Base-by-base conservation (phyloP, 371 early-diverging fungal genomes). In the Rhizomucor pusillus region DNA sequence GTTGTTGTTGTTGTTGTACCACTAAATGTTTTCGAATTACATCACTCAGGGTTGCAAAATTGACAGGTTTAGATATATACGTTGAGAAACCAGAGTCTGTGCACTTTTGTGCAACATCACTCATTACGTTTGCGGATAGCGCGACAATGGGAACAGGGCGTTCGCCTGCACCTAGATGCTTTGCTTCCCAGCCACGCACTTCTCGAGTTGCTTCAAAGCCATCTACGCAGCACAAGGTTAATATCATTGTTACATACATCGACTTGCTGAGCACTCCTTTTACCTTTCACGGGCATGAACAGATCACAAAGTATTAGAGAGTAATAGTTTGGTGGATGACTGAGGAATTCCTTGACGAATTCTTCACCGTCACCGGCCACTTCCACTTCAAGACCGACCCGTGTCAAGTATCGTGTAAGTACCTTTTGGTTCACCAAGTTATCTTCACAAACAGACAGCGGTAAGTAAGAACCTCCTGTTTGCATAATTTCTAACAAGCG, bases 211-310 rank as follows among this genome's bases (percentile, higher is more conserved):
- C 78, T 43, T 77, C 81, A 50, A 80, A 83, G 1, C 85, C 85
- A 66, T 85, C 85, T 77, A 65, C 54, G 37, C 16, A 57, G 11
- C 25, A 49, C 12, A 36, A 12, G 2, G 7, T 39, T 23, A 36
- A 19, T 24, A 9, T 13, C 11, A 1, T n/a, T n/a, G n/a, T n/a
- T n/a, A n/a, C n/a, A n/a, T n/a, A 22, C 25, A 18, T 7, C 29
- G 3, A 29, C 20, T 40, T 37, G 22, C 0, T 37, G 11, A 40
- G 0, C 44, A 5, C 13, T 47, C 24, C n/a, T 10, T 34, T 47
- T 72, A 78, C 81, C 81, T 78, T 76, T 83, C 25, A 84, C 79
- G 9, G 85, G 85, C 85, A 85, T 85, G 40, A 81, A 81, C 24
- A 82, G 51, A 63, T 85, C 85, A 59, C 83, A 82, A 37, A 85